Percentiles rank a stretch among this genome's conserved stretches.
Evolutionary conservation across 345 rosid species (phyloP).

Genomic region (Anastatica hierochuntica): DNA sequence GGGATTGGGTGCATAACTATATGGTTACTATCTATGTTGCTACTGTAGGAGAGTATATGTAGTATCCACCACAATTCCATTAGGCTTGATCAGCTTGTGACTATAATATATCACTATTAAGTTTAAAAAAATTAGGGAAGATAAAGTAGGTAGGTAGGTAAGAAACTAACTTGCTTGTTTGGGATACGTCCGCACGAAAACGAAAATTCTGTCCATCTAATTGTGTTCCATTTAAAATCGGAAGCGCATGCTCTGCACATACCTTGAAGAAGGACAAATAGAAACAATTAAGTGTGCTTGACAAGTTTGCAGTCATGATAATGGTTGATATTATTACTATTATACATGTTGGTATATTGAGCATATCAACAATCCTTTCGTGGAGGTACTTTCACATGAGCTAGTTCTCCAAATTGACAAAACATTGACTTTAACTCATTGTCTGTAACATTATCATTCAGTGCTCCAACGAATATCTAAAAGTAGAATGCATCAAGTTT

Average conservation of each 20-base stretch:
- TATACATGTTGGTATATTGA: slow-evolving; percentile 79
- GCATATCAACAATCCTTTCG: slow-evolving; percentile 98
- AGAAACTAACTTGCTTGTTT: slow-evolving; percentile 62
- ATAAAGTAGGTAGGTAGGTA: background rate
- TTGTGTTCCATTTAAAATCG: slow-evolving; percentile 59
- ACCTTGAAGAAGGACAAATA: slow-evolving; percentile 30
- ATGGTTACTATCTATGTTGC: slow-evolving; percentile 73
- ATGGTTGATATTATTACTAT: background rate
- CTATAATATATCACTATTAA: slow-evolving; percentile 5
- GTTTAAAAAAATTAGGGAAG: background rate
- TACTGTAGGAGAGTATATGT: slow-evolving; percentile 27
- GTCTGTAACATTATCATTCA: slow-evolving; percentile 81
- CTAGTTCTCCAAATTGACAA: slow-evolving; percentile 73
- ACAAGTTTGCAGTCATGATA: background rate
- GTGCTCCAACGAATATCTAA: slow-evolving; percentile 90
- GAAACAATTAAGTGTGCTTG: background rate
- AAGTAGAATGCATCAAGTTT: slow-evolving; percentile 14
- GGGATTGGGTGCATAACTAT: slow-evolving; percentile 55
- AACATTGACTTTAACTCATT: slow-evolving; percentile 60
- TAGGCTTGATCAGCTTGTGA: slow-evolving; percentile 69
- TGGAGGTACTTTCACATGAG: slow-evolving; percentile 92
- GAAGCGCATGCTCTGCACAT: slow-evolving; percentile 77
- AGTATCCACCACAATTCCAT: slow-evolving; percentile 60
- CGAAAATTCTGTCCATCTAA: slow-evolving; percentile 83
- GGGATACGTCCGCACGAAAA: slow-evolving; percentile 97